Conservation (phyloP, 106 monocot genomes). For the Hemerocallis citrina region DNA sequence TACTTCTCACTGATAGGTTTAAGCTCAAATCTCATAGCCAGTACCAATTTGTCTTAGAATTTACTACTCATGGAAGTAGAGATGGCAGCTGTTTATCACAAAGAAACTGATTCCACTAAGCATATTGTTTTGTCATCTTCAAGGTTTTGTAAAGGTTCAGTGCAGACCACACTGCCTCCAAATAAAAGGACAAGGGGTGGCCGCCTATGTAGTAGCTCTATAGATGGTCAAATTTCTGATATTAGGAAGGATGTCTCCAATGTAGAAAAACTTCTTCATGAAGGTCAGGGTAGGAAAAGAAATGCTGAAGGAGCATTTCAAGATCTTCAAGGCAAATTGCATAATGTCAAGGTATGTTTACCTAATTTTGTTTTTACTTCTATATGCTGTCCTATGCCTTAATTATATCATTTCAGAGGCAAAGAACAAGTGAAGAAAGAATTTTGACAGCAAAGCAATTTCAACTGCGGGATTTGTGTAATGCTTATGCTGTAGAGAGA, state of each 20-base stretch:
- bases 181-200: slow-evolving; percentile 40
- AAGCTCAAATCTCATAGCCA: neutral
- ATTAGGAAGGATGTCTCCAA: slow-evolving; percentile 38
- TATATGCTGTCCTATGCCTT: slow-evolving; percentile 4
- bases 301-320: slow-evolving; percentile 30
- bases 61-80: neutral
- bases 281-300: slow-evolving; percentile 57
- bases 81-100: neutral
- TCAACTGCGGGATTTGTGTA: slow-evolving; percentile 42
- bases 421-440: slow-evolving; percentile 41
- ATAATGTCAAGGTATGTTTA: slow-evolving; percentile 54
- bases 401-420: slow-evolving; percentile 40
- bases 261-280: slow-evolving; percentile 31
- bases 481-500: slow-evolving; percentile 38
- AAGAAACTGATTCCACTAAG: neutral
- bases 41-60: neutral
- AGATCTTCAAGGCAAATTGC: slow-evolving; percentile 33
- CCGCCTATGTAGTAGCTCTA: slow-evolving; percentile 66
- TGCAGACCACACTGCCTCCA: slow-evolving; percentile 88
- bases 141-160: slow-evolving; percentile 76
- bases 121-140: slow-evolving; percentile 11
- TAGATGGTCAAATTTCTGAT: slow-evolving; percentile 56
- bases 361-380: slow-evolving; percentile 4
- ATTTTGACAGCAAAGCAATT: slow-evolving; percentile 42
- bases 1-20: no score